A percentile compares a stretch with the other conserved stretches of the same genome.
Conservation (phyloP, 192 early-diverging fungal genomes). For the Podila clonocystis region DNA sequence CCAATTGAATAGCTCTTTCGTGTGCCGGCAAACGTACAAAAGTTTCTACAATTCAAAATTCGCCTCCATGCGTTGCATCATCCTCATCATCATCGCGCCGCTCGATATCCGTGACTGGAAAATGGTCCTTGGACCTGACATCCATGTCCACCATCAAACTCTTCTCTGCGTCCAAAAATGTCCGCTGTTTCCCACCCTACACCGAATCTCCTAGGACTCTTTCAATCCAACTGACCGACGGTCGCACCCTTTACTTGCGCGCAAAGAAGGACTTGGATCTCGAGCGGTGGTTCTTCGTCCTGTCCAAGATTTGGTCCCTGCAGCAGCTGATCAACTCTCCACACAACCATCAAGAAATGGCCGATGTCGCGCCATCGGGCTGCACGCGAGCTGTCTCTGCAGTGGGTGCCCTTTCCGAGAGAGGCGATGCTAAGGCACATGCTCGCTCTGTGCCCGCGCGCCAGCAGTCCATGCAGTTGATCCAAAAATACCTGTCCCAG, state of each 20-base stretch:
- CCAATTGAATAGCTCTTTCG: not conserved
- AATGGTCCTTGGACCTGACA: constrained; percentile 23
- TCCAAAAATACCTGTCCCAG: not conserved
- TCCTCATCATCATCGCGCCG: not conserved
- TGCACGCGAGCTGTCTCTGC: no score
- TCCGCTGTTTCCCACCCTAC: constrained; percentile 17
- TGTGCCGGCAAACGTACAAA: not conserved
- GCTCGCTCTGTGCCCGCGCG: not conserved
- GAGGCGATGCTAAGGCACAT: not conserved
- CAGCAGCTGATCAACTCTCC: constrained; percentile 4
- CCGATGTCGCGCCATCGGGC: no score
- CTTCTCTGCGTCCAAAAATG: not conserved
- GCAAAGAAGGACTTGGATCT: constrained; percentile 33
- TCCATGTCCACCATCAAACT: constrained; percentile 23
- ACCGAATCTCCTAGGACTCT: constrained; percentile 9
- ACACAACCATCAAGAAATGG: no score
- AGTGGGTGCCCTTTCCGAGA: not conserved
- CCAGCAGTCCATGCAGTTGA: not conserved
- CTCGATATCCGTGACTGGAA: not conserved
- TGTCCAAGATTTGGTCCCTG: constrained; percentile 31
- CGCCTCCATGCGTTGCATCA: not conserved
- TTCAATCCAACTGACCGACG: constrained; percentile 19
- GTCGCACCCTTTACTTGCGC: constrained; percentile 10
- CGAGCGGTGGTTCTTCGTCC: constrained; percentile 31
- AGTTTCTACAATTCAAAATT: not conserved